Conservation (phyloP, 73 alveolate genomes). For the Halteria grandinella region DNA sequence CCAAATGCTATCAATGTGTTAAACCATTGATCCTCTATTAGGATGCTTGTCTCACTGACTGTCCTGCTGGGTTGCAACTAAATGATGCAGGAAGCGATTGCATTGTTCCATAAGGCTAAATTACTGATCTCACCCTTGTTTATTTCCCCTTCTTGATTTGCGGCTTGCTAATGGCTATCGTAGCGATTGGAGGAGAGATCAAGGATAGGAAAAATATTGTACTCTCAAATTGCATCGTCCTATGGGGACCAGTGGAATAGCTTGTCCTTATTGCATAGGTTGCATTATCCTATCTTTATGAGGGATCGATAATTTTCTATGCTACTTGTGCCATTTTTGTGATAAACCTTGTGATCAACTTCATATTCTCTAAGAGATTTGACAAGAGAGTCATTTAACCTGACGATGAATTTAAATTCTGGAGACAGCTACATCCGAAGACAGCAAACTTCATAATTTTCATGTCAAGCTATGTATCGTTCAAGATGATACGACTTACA, state of each 20-base stretch:
- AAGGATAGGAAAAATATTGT: neutral
- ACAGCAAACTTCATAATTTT: neutral
- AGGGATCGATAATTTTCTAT: neutral
- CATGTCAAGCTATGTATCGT: neutral
- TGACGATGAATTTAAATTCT: conserved; percentile 6
- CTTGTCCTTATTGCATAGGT: neutral
- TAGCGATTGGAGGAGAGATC: neutral
- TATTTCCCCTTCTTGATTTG: neutral
- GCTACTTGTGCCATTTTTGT: neutral
- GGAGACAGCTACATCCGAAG: neutral
- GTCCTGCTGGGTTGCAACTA: too few relatives aligned
- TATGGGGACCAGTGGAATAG: neutral
- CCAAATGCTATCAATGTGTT: too few relatives aligned
- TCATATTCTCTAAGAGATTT: neutral
- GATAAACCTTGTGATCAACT: neutral
- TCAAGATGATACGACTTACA: conserved; percentile 21
- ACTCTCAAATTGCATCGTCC: neutral
- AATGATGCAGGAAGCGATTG: too few relatives aligned
- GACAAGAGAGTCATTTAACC: neutral
- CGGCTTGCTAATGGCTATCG: neutral
- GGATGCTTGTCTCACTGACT: too few relatives aligned
- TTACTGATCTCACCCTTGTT: too few relatives aligned
- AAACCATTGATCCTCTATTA: too few relatives aligned
- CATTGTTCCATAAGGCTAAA: too few relatives aligned
- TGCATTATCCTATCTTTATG: too few relatives aligned